These are phyloP conservation scores for Taphrina confusa DNA, from an alignment of 1,139 yeast species.

Conservation along the genomic window DNA sequence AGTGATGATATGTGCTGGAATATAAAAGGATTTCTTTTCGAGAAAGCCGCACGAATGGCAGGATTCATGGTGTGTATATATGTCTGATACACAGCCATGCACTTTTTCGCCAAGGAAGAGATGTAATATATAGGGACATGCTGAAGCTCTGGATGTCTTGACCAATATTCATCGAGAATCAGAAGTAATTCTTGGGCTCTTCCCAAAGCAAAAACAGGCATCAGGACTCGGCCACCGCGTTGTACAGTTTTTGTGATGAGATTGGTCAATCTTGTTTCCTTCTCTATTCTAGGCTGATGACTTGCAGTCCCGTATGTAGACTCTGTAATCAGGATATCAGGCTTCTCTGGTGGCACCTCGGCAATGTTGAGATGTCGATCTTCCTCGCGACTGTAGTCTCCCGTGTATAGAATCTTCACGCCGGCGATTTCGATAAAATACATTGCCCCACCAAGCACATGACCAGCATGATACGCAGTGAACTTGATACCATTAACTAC, in stretches of 20 bases:
- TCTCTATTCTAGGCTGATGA: slow-evolving; percentile 83
- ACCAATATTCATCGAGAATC: slow-evolving; percentile 94
- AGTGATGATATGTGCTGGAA: slow-evolving; percentile 83
- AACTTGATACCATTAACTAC: slow-evolving; percentile 92
- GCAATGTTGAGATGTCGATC: slow-evolving; percentile 95
- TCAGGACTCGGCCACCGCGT: slow-evolving; percentile 86
- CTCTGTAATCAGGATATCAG: slow-evolving; percentile 89
- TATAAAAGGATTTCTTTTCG: slow-evolving; percentile 84
- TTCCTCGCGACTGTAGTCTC: slow-evolving; percentile 93
- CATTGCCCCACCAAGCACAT: slow-evolving; percentile 98
- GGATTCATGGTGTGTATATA: slow-evolving; percentile 97
- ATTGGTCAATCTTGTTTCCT: slow-evolving; percentile 77
- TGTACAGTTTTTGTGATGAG: slow-evolving; percentile 79
- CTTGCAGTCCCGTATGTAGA: slow-evolving; percentile 98
- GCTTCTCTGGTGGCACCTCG: slow-evolving; percentile 85
- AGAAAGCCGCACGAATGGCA: slow-evolving; percentile 72
- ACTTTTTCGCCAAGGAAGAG: slow-evolving; percentile 87
- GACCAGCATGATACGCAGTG: slow-evolving; percentile 99
- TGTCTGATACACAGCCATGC: slow-evolving; percentile 97
- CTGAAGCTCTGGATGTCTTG: slow-evolving; percentile 76
- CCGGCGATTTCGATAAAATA: slow-evolving; percentile 94
- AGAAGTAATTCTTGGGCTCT: slow-evolving; percentile 91
- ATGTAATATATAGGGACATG: slow-evolving; percentile 84
- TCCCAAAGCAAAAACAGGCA: slow-evolving; percentile 96
- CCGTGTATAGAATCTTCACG: slow-evolving; percentile 80